A percentile compares a stretch with the other conserved stretches of the same genome.
Conservation (phyloP, 2,329 filamentous ascomycete genomes). For the Periconia macrospinosa region DNA sequence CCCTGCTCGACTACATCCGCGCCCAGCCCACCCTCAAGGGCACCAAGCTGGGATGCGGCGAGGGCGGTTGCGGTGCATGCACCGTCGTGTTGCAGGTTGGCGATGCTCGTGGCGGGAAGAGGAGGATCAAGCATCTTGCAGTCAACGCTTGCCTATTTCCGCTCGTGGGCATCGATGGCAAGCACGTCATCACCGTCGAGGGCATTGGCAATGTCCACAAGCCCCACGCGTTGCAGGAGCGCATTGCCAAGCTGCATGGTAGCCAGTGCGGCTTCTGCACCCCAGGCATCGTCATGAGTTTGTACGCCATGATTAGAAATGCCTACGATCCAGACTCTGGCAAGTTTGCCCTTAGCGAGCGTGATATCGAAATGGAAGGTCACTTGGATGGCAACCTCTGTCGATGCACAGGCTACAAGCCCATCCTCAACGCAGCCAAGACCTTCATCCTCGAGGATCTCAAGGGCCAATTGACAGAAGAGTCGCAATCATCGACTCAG, state of each 20-base stretch:
- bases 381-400: constrained; percentile 91
- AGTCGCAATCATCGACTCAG: constrained; percentile 46
- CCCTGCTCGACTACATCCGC: constrained; percentile 86
- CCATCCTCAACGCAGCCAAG: constrained; percentile 89
- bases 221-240: constrained; percentile 86
- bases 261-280: constrained; percentile 96
- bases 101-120: constrained; percentile 66
- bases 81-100: constrained; percentile 65
- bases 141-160: constrained; percentile 94
- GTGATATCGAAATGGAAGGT: constrained; percentile 42
- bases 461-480: constrained; percentile 54
- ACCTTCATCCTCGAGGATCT: constrained; percentile 68
- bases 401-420: constrained; percentile 89
- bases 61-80: constrained; percentile 93
- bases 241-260: constrained; percentile 86
- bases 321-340: constrained; percentile 39
- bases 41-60: constrained; percentile 92
- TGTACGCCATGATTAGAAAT: constrained; percentile 89
- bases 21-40: constrained; percentile 83
- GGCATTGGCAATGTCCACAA: constrained; percentile 84
- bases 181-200: constrained; percentile 96
- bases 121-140: constrained; percentile 87
- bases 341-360: constrained; percentile 36
- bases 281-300: constrained; percentile 88
- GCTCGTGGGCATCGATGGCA: constrained; percentile 87